Percentiles rank a stretch among this genome's conserved stretches.
phyloP scores from a whole-genome alignment of 1,139 yeast genomes.

The Hyphopichia wangnamkhiaoensis region DNA sequence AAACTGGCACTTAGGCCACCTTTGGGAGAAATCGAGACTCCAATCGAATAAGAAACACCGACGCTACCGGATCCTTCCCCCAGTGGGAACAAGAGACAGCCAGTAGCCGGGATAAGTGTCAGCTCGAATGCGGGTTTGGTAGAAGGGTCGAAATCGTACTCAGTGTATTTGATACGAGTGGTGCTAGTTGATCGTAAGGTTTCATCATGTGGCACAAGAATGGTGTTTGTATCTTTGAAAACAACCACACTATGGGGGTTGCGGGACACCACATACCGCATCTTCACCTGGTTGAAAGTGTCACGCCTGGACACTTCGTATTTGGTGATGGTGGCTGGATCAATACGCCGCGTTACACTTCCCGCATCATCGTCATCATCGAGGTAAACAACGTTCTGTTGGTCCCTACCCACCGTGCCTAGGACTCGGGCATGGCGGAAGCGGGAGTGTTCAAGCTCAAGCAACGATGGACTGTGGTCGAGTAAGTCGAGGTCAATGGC shows the following conservation, averaged over 20 bases:
- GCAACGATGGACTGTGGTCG: not conserved
- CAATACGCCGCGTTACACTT: not conserved
- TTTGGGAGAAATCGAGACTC: constrained; percentile 8
- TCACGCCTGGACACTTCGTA: constrained; percentile 2
- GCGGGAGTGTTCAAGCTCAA: not conserved
- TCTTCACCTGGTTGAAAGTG: constrained; percentile 4
- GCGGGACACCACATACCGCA: constrained; percentile 10
- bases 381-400: not conserved
- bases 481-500: constrained; percentile 3
- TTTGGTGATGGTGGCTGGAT: not conserved
- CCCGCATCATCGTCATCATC: not conserved
- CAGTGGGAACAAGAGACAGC: constrained; percentile 17
- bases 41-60: constrained; percentile 10
- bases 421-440: not conserved
- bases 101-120: constrained; percentile 18
- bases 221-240: constrained; percentile 22
- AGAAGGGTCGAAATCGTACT: constrained; percentile 8
- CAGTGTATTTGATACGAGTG: constrained; percentile 7
- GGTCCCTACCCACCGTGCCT: not conserved
- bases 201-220: constrained; percentile 16
- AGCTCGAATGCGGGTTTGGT: constrained; percentile 8
- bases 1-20: not conserved
- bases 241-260: constrained; percentile 17
- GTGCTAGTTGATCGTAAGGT: constrained; percentile 1
- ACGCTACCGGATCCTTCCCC: constrained; percentile 17